These are phyloP conservation scores for peach (Prunus persica) DNA, from an alignment of 306 rosid species.

Conservation along the genomic window DNA sequence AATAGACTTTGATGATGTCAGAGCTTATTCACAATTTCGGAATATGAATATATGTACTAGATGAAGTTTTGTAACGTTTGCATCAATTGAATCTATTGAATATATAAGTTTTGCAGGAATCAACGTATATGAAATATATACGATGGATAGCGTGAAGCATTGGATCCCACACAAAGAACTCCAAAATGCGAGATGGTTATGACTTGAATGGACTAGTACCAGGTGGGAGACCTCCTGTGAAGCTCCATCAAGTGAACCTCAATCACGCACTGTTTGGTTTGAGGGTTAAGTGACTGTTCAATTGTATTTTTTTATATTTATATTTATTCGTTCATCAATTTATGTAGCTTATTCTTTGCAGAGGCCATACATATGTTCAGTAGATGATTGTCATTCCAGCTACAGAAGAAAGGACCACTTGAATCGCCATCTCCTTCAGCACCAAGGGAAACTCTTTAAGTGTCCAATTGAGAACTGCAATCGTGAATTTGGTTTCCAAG, in stretches of 20 bases:
- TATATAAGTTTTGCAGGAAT: conserved; percentile 57
- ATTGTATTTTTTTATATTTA: conserved; percentile 8
- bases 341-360: conserved; percentile 29
- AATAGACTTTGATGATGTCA: background rate
- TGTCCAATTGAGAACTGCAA: conserved; percentile 64
- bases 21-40: background rate
- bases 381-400: conserved; percentile 65
- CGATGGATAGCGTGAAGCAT: conserved; percentile 71
- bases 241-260: conserved; percentile 91
- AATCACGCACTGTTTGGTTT: conserved; percentile 48
- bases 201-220: conserved; percentile 85
- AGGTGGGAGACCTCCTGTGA: conserved; percentile 99
- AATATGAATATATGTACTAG: background rate
- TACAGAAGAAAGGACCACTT: conserved; percentile 87
- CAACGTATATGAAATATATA: conserved; percentile 30
- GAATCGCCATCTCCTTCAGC: conserved; percentile 65
- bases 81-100: conserved; percentile 18
- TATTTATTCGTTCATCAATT: background rate
- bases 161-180: conserved; percentile 89
- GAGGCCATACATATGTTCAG: conserved; percentile 61
- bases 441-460: conserved; percentile 56
- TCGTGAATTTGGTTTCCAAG: conserved; percentile 38
- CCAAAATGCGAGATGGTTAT: conserved; percentile 79
- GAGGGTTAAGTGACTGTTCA: conserved; percentile 51
- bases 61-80: background rate